Base-by-base conservation (phyloP, 2,329 filamentous ascomycete genomes). In the Penicillium griseofulvum region DNA sequence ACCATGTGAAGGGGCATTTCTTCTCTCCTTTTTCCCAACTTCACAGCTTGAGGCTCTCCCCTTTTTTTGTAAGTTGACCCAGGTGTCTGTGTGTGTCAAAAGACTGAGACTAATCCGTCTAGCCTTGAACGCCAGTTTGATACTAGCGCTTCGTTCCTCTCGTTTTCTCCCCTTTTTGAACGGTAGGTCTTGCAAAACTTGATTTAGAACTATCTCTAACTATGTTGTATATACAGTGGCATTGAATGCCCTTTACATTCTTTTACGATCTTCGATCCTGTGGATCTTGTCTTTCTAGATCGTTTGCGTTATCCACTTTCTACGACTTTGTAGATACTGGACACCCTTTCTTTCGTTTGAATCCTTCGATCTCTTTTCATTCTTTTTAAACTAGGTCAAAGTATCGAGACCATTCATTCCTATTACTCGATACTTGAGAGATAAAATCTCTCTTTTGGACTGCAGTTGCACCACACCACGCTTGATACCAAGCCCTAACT, bases 231-330 rank as follows among this genome's bases (percentile, higher is more conserved):
- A 22, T 16, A 55, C 54, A 67, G 63, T 63, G 69, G 67, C 65
- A 71, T 71, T 70, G 69, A 69, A 55, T 70, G 68, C 64, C 65
- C 31, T 62, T 62, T 65, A 45, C 58, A 54, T 64, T 65, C 58
- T 33, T 64, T 62, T 58, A 39, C 50, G 38, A 57, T 62, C 58
- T 63, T 63, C 60, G 61, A 59, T 60, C 60, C 54, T 45, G 50
- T 55, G 56, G 56, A 56, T 56, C 49, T 37, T 36, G 31, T n/a
- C 17, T 46, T 37, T 22, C 26, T 47, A 29, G 26, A 24, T 61
- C 60, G 60, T 60, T 47, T 36, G n/a, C 44, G 44, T 51, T 39
- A 39, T 36, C 22, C 43, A 34, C 43, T 45, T 39, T n/a, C 50
- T 28, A 34, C 24, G 11, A 49, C 37, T 33, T 4, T 37, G 29